Evolutionary conservation across 148 eudicot species (phyloP).

Genomic region (Rhododendron molle): DNA sequence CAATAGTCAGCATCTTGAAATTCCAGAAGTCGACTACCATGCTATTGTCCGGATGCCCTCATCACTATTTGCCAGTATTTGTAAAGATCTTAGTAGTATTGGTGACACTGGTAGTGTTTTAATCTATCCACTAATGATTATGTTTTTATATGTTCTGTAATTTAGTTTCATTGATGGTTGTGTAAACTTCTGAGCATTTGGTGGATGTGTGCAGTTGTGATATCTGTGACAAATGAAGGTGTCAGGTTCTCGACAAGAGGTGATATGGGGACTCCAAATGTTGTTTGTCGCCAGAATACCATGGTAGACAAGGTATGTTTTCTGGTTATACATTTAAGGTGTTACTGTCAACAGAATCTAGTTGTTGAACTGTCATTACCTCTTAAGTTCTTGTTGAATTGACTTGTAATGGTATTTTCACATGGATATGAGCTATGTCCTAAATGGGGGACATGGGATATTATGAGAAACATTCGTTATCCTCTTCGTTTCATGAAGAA

Average conservation of each 20-base stretch:
- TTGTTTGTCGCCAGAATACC: conserved; percentile 45
- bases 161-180: background rate
- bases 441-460: background rate
- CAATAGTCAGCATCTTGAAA: conserved; percentile 62
- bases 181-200: background rate
- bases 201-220: conserved; percentile 37
- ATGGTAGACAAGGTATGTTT: conserved; percentile 48
- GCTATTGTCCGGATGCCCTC: conserved; percentile 66
- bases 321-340: background rate
- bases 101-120: conserved; percentile 54
- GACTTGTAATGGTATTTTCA: background rate
- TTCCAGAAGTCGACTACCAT: conserved; percentile 64
- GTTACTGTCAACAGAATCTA: background rate
- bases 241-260: conserved; percentile 62
- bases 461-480: background rate
- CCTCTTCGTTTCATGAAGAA: background rate
- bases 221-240: conserved; percentile 63
- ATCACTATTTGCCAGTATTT: conserved; percentile 42
- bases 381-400: background rate
- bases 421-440: background rate
- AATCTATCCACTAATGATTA: background rate
- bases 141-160: background rate
- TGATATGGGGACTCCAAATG: conserved; percentile 60
- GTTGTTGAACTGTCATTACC: background rate
- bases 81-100: conserved; percentile 47